phyloP scores from a whole-genome alignment of 441 rosid species.

The Arabidopsis hybrid region DNA sequence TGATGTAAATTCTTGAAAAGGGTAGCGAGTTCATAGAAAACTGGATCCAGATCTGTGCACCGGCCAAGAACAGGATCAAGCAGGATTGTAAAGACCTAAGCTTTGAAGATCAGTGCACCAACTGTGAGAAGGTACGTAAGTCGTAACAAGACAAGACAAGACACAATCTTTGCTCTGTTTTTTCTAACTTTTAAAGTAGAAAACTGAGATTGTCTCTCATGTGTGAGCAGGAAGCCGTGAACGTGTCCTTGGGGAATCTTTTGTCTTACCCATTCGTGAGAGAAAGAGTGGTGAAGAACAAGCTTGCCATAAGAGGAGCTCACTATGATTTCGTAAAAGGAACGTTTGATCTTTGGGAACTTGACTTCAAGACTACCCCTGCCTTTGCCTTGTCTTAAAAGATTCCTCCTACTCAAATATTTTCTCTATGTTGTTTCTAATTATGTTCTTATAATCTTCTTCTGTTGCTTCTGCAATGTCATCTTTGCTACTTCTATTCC shows the following conservation, averaged over 20 bases:
- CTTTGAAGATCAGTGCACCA: constrained; percentile 70
- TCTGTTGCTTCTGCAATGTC: constrained; percentile 8
- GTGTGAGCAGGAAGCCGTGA: constrained; percentile 86
- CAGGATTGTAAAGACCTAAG: constrained; percentile 45
- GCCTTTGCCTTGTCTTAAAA: constrained; percentile 45
- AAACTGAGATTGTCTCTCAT: constrained; percentile 30
- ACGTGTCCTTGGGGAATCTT: constrained; percentile 83
- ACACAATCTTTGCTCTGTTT: constrained; percentile 11
- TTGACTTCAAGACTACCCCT: constrained; percentile 66
- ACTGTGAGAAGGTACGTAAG: constrained; percentile 77
- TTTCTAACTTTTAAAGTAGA: not conserved
- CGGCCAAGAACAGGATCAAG: constrained; percentile 77
- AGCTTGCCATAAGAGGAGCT: constrained; percentile 77
- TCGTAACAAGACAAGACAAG: not conserved
- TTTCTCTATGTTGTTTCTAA: constrained; percentile 21
- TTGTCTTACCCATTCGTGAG: constrained; percentile 92
- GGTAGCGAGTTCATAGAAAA: constrained; percentile 83
- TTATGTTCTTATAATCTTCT: constrained; percentile 10
- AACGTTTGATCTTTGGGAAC: constrained; percentile 78
- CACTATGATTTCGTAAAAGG: constrained; percentile 87
- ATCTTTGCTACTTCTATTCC: constrained; percentile 15
- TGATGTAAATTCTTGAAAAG: constrained; percentile 15
- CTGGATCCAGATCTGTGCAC: constrained; percentile 76
- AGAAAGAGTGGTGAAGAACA: constrained; percentile 64
- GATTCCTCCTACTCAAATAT: not conserved